phyloP scores from a whole-genome alignment of 2,329 filamentous ascomycete species.

The Penicillium sp. region DNA sequence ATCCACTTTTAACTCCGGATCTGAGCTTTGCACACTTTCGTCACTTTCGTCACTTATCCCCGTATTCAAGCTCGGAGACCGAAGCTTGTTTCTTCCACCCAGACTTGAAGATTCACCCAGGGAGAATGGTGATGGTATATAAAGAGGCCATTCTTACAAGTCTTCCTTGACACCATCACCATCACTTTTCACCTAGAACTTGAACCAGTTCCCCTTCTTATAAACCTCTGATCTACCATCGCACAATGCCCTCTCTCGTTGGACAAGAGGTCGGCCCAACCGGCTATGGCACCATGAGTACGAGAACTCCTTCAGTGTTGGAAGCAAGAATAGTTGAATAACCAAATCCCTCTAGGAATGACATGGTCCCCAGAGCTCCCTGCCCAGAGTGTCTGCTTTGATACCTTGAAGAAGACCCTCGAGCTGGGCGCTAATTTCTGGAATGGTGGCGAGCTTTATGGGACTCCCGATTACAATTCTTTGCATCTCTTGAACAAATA shows the following conservation, averaged over 20 bases:
- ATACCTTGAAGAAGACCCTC: constrained; percentile 60
- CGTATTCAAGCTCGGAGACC: neutral
- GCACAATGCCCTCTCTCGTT: constrained; percentile 35
- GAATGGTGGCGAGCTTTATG: constrained; percentile 71
- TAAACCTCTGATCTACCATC: neutral
- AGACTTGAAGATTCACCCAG: too few relatives aligned
- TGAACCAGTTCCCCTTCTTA: neutral
- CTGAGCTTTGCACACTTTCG: neutral
- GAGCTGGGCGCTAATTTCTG: constrained; percentile 56
- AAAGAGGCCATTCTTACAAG: neutral
- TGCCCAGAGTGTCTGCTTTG: constrained; percentile 45
- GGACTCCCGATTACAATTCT: constrained; percentile 60
- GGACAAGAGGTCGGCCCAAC: constrained; percentile 50
- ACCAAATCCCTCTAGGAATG: constrained; percentile 31
- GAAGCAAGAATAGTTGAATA: constrained; percentile 1
- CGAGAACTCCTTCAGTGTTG: constrained; percentile 23
- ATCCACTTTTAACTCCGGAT: constrained; percentile 11
- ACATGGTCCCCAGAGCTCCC: constrained; percentile 38
- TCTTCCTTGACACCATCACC: neutral
- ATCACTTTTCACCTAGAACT: too few relatives aligned
- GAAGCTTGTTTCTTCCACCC: neutral
- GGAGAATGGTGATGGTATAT: too few relatives aligned
- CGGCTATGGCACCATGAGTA: constrained; percentile 62
- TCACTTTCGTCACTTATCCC: neutral
- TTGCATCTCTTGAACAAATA: constrained; percentile 65